phyloP scores from a whole-genome alignment of 2,329 filamentous ascomycete genomes.

The Leptographium galeiforme region DNA sequence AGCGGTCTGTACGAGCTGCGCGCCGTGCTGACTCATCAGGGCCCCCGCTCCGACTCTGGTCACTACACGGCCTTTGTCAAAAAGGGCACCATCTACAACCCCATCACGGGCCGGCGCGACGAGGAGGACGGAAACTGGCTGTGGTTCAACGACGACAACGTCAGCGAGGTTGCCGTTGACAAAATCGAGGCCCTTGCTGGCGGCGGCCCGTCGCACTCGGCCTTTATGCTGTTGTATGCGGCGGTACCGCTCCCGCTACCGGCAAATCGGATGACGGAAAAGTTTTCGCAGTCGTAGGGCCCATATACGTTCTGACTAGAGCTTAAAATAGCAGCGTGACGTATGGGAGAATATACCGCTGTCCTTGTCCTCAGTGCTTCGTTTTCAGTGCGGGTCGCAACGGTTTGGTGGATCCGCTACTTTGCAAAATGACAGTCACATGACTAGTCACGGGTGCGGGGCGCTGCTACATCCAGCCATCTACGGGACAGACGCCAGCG shows the following conservation, averaged over 20 bases:
- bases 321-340: too few relatives aligned
- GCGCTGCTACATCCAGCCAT: not conserved
- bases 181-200: conserved; percentile 85
- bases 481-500: not conserved
- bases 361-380: too few relatives aligned
- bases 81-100: conserved; percentile 63
- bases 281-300: conserved; percentile 8
- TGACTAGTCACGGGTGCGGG: not conserved
- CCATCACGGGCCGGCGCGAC: conserved; percentile 61
- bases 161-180: conserved; percentile 78
- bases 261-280: conserved; percentile 18
- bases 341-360: too few relatives aligned
- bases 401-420: too few relatives aligned
- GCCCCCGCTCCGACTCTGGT: conserved; percentile 88
- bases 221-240: conserved; percentile 66
- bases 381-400: too few relatives aligned
- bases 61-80: conserved; percentile 98
- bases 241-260: conserved; percentile 55
- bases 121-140: conserved; percentile 94
- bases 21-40: conserved; percentile 91
- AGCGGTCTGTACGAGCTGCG: conserved; percentile 91
- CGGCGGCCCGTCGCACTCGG: conserved; percentile 77
- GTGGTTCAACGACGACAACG: conserved; percentile 99
- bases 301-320: too few relatives aligned
- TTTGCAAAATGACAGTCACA: too few relatives aligned